Percentiles rank a stretch among this genome's conserved stretches.
These are phyloP conservation scores for Trichosanthes truncata DNA, from an alignment of 306 rosid genomes.

Conservation along the genomic window DNA sequence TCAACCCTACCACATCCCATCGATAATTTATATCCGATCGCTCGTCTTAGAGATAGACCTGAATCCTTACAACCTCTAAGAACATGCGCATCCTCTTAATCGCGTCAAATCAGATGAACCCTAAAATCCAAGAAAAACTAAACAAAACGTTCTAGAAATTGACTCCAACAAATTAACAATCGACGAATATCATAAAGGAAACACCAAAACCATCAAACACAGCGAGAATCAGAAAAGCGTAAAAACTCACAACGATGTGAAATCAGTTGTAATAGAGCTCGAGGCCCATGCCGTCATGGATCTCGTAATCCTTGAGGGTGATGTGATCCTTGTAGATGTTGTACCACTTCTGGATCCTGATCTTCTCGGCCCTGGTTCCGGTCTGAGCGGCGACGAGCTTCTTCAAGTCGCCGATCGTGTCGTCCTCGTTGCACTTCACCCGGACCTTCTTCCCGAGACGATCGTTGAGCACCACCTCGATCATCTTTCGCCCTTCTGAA, in stretches of 20 bases:
- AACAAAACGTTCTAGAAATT: neutral
- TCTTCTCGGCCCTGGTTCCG: conserved; percentile 67
- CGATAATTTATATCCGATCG: neutral
- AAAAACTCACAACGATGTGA: neutral
- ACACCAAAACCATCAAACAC: neutral
- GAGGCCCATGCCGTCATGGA: conserved; percentile 92
- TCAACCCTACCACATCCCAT: neutral
- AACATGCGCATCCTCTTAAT: neutral
- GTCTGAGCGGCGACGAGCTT: conserved; percentile 94
- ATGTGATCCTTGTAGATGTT: conserved; percentile 75
- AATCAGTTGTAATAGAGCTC: conserved; percentile 75
- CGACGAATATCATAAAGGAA: neutral
- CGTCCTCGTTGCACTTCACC: conserved; percentile 82
- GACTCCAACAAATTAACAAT: neutral
- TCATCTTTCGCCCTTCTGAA: conserved; percentile 38
- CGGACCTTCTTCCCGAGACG: conserved; percentile 87
- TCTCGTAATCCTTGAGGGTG: conserved; percentile 82
- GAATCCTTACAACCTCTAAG: neutral
- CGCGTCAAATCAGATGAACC: conserved; percentile 6
- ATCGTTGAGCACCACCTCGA: conserved; percentile 81
- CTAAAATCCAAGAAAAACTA: conserved; percentile 4
- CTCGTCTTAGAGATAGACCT: neutral
- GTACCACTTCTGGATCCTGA: conserved; percentile 75
- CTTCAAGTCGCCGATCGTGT: conserved; percentile 81
- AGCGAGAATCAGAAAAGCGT: neutral